Evolutionary conservation across 192 early-diverging fungal species (phyloP).

Genomic region (Gonapodya prolifera): DNA sequence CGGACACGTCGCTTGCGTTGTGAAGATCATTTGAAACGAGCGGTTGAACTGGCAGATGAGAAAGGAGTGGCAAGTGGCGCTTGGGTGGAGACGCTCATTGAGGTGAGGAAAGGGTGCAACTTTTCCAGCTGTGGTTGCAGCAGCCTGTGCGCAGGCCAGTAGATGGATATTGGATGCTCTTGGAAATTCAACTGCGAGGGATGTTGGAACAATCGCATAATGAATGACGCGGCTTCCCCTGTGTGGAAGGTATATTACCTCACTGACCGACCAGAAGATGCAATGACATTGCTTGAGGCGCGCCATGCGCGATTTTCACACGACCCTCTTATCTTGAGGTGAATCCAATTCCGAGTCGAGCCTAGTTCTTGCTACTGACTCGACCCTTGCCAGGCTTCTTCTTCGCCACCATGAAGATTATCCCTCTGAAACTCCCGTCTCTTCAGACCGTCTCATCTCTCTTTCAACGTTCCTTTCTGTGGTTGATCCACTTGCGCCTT

Average conservation of each 20-base stretch:
- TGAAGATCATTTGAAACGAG: not conserved
- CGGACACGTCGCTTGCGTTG: not conserved
- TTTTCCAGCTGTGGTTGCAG: too few relatives aligned
- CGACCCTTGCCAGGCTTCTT: not conserved
- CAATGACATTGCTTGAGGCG: not conserved
- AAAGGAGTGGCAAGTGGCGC: not conserved
- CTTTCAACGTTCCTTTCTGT: not conserved
- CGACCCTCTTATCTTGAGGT: not conserved
- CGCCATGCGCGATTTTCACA: not conserved
- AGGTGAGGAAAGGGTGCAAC: too few relatives aligned
- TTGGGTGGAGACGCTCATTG: not conserved
- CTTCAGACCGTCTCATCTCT: not conserved
- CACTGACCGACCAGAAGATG: not conserved
- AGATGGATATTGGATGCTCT: too few relatives aligned
- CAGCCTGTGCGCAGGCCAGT: too few relatives aligned
- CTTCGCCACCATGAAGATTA: not conserved
- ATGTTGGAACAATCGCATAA: too few relatives aligned
- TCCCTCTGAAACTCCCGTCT: not conserved
- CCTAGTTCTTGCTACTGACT: too few relatives aligned
- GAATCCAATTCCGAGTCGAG: not conserved
- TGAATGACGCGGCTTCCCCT: too few relatives aligned
- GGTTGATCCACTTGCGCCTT: not conserved
- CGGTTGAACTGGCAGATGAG: not conserved
- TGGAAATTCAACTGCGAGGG: too few relatives aligned
- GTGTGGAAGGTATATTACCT: not conserved